Conservation (phyloP, 164 flowering plant genomes). For the Dillenia turbinata region DNA sequence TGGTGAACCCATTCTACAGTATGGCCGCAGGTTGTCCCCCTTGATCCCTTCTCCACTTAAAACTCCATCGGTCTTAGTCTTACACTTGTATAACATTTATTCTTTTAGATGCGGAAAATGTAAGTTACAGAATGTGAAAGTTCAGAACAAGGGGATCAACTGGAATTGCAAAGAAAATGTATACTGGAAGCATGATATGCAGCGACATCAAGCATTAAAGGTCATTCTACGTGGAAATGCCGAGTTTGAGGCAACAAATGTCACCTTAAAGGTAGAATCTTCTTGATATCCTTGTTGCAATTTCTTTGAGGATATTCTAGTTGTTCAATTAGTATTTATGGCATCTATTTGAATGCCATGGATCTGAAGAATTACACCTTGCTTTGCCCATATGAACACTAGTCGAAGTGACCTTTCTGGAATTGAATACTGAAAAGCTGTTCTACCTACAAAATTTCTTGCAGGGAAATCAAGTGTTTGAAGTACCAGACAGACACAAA, state of each 20-base stretch:
- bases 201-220: conserved; percentile 61
- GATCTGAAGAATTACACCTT: too few relatives aligned
- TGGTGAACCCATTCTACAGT: conserved; percentile 60
- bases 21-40: conserved; percentile 69
- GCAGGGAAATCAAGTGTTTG: conserved; percentile 87
- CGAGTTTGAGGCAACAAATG: conserved; percentile 89
- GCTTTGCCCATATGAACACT: too few relatives aligned
- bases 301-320: too few relatives aligned
- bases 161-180: conserved; percentile 62
- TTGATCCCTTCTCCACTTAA: too few relatives aligned
- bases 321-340: too few relatives aligned
- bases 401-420: too few relatives aligned
- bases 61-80: too few relatives aligned
- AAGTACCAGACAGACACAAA: conserved; percentile 85
- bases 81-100: too few relatives aligned
- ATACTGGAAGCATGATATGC: conserved; percentile 88
- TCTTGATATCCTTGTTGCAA: too few relatives aligned
- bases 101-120: conserved; percentile 77
- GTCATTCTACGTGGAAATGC: conserved; percentile 91
- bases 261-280: conserved; percentile 50
- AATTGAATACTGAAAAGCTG: neutral
- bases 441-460: neutral
- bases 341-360: too few relatives aligned
- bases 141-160: conserved; percentile 76
- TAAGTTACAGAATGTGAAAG: conserved; percentile 63